Conservation (phyloP, 2,329 filamentous ascomycete species). For the Magnaporthiopsis incrustans region DNA sequence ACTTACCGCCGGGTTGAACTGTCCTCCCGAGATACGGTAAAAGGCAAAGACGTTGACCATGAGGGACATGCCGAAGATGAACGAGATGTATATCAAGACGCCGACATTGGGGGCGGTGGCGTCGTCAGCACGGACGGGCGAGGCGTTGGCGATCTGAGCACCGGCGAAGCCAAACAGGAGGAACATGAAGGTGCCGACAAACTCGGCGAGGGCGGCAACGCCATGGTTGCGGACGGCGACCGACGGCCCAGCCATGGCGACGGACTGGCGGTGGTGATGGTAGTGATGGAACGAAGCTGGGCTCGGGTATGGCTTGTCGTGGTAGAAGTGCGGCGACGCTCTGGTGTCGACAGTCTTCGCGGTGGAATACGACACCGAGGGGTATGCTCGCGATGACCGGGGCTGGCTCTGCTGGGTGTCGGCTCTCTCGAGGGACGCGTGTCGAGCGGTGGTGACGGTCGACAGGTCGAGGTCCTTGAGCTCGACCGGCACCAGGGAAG, state of each 20-base stretch:
- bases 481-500: background rate
- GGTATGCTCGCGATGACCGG: background rate
- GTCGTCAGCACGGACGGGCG: conserved; percentile 13
- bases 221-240: conserved; percentile 22
- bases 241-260: background rate
- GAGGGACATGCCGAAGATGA: conserved; percentile 41
- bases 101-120: conserved; percentile 22
- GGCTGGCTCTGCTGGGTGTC: background rate
- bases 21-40: conserved; percentile 43
- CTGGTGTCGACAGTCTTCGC: background rate
- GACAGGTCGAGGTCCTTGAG: background rate
- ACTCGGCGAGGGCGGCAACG: conserved; percentile 39
- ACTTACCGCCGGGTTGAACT: conserved; percentile 44
- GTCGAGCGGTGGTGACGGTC: background rate
- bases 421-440: background rate
- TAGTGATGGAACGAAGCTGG: background rate
- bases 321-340: background rate
- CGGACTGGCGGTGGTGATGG: background rate
- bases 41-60: conserved; percentile 50
- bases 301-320: background rate
- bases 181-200: conserved; percentile 46
- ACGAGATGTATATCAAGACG: conserved; percentile 39
- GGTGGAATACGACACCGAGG: background rate
- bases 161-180: conserved; percentile 29
- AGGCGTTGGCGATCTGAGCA: conserved; percentile 19